Conservation (phyloP, 495 filamentous ascomycete genomes). For the Penicillium maclennaniae region DNA sequence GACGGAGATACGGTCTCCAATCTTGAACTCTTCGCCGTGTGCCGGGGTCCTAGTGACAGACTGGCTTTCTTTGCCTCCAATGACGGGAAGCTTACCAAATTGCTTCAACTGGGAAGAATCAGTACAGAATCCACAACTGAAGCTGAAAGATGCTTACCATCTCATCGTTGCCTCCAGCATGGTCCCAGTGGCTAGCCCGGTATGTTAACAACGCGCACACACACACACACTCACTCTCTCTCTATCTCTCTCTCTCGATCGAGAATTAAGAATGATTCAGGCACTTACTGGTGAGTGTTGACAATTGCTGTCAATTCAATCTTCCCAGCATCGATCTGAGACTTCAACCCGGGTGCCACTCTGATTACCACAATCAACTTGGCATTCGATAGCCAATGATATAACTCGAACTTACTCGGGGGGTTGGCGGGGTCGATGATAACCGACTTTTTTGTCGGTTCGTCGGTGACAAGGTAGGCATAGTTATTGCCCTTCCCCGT, state of each 20-base stretch:
- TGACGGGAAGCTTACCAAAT: slow-evolving; percentile 64
- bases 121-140: not conserved
- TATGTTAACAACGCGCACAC: not conserved
- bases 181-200: slow-evolving; percentile 75
- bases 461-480: slow-evolving; percentile 91
- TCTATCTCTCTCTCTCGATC: no score
- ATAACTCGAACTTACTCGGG: slow-evolving; percentile 57
- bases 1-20: slow-evolving; percentile 77
- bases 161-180: slow-evolving; percentile 85
- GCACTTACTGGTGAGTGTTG: slow-evolving; percentile 90
- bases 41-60: slow-evolving; percentile 69
- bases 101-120: slow-evolving; percentile 56
- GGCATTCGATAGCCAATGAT: not conserved
- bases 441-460: slow-evolving; percentile 86
- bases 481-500: slow-evolving; percentile 90
- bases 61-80: slow-evolving; percentile 85
- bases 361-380: slow-evolving; percentile 41
- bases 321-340: slow-evolving; percentile 62
- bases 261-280: not conserved
- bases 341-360: slow-evolving; percentile 74
- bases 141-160: slow-evolving; percentile 49
- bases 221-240: no score
- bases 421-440: slow-evolving; percentile 95
- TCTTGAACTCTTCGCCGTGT: slow-evolving; percentile 73
- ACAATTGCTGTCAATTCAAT: slow-evolving; percentile 87